Conservation (phyloP, 2,329 filamentous ascomycete genomes). For the Aspergillus pseudoterreus region DNA sequence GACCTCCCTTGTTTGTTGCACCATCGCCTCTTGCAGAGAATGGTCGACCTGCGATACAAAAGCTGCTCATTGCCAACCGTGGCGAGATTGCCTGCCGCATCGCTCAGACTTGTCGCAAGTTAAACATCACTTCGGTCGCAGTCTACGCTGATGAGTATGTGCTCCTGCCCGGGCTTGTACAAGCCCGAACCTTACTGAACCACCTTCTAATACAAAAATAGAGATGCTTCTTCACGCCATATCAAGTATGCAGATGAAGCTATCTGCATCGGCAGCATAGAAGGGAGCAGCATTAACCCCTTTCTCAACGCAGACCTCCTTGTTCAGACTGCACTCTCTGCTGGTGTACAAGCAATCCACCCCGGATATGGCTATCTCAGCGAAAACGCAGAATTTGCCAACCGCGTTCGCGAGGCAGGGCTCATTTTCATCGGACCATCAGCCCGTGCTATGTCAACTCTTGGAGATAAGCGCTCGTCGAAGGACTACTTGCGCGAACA, state of each 20-base stretch:
- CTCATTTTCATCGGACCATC: slow-evolving; percentile 33
- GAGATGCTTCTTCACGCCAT: slow-evolving; percentile 27
- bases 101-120: slow-evolving; percentile 20
- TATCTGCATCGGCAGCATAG: slow-evolving; percentile 23
- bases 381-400: slow-evolving; percentile 32
- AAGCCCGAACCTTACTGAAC: slow-evolving; percentile 7
- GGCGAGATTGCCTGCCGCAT: slow-evolving; percentile 29
- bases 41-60: slow-evolving; percentile 12
- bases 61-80: slow-evolving; percentile 11
- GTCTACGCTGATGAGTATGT: slow-evolving; percentile 5
- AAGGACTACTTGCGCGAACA: not conserved
- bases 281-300: slow-evolving; percentile 7
- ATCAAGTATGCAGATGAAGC: slow-evolving; percentile 31
- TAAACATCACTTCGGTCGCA: slow-evolving; percentile 19
- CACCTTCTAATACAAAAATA: slow-evolving; percentile 14
- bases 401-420: slow-evolving; percentile 23
- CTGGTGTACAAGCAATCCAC: slow-evolving; percentile 25
- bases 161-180: not conserved
- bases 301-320: slow-evolving; percentile 30
- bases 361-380: slow-evolving; percentile 36
- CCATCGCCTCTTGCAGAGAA: slow-evolving; percentile 10
- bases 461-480: slow-evolving; percentile 28
- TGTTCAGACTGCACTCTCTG: slow-evolving; percentile 20
- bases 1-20: slow-evolving; percentile 16
- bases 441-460: slow-evolving; percentile 24